These are phyloP conservation scores for Elsinoe necatrix DNA, from an alignment of 2,329 filamentous ascomycete species.

Conservation along the genomic window DNA sequence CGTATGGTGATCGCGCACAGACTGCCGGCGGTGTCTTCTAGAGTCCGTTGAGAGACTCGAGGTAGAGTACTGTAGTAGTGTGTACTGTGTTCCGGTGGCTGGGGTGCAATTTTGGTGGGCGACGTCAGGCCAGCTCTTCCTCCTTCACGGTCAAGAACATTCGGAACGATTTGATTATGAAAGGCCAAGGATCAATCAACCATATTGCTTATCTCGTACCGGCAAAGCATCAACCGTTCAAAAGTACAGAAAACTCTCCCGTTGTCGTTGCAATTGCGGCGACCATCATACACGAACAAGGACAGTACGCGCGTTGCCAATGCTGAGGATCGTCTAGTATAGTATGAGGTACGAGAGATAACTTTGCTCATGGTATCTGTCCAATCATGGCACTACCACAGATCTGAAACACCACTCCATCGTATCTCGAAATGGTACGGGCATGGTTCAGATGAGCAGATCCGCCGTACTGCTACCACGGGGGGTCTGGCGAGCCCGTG, in stretches of 20 bases:
- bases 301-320: slow-evolving; percentile 10
- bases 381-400: background rate
- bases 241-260: background rate
- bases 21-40: background rate
- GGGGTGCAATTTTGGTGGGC: background rate
- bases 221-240: background rate
- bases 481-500: background rate
- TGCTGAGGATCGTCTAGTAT: background rate
- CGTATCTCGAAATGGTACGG: background rate
- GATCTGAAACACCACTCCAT: slow-evolving; percentile 9
- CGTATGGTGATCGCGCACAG: slow-evolving; percentile 6
- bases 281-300: background rate
- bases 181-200: background rate
- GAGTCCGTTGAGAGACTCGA: background rate
- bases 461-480: background rate
- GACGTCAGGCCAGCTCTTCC: slow-evolving; percentile 4
- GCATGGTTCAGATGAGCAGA: background rate
- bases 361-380: background rate
- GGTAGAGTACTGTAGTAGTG: too few species aligned
- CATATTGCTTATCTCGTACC: slow-evolving; percentile 11
- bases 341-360: background rate
- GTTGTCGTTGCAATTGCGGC: background rate
- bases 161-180: background rate
- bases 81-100: background rate
- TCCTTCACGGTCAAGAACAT: background rate